Percentiles rank a stretch among this genome's conserved stretches.
phyloP scores from a whole-genome alignment of 2,329 filamentous ascomycete species.

The Gremmenia infestans region DNA sequence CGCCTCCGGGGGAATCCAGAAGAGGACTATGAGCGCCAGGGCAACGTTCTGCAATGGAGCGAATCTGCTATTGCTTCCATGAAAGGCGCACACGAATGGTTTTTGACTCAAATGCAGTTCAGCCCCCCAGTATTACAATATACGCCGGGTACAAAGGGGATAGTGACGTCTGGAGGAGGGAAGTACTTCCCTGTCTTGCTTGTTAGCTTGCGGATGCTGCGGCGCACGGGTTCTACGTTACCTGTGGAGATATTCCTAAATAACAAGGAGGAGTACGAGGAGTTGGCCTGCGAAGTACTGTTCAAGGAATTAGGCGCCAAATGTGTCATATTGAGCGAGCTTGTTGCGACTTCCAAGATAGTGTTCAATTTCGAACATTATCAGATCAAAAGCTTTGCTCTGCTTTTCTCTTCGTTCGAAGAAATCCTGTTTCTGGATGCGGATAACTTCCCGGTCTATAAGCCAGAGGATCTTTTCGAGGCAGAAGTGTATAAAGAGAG shows the following conservation, averaged over 20 bases:
- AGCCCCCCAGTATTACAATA: background rate
- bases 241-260: constrained; percentile 39
- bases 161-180: constrained; percentile 38
- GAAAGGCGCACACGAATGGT: background rate
- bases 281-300: constrained; percentile 33
- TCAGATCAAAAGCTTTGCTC: constrained; percentile 43
- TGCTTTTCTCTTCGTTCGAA: constrained; percentile 45
- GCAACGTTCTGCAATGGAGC: background rate
- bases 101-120: background rate
- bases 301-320: constrained; percentile 35
- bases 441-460: constrained; percentile 40
- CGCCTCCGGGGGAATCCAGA: too few relatives aligned
- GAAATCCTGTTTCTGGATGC: constrained; percentile 45
- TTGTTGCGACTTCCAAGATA: constrained; percentile 31
- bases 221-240: constrained; percentile 34
- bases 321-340: constrained; percentile 38
- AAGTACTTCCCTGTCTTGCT: constrained; percentile 35
- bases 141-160: constrained; percentile 24
- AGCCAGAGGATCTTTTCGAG: constrained; percentile 38
- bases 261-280: constrained; percentile 32
- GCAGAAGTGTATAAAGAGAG: constrained; percentile 37
- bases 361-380: constrained; percentile 36
- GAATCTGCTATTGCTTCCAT: background rate
- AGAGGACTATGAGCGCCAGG: background rate
- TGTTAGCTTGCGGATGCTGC: constrained; percentile 37